Base-by-base conservation (phyloP, 208 protist species). In the Crithidia mellificae region DNA sequence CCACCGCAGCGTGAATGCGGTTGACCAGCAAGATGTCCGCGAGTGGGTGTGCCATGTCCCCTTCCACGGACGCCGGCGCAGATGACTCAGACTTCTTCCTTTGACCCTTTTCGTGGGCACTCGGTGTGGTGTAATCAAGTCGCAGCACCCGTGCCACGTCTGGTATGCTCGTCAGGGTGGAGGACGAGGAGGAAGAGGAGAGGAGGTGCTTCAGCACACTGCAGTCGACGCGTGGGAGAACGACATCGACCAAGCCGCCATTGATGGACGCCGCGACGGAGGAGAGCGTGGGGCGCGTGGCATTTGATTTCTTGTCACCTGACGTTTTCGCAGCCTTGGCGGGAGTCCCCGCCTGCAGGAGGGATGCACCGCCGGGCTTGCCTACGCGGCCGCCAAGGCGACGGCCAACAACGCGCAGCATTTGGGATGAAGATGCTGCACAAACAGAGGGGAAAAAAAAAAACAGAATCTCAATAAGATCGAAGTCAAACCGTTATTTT, bases 1-100 rank as follows among this genome's bases (percentile, higher is more conserved):
- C 25, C 20, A 76, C 54, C 14, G 70, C 62, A n/a, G 62, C 70
- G 49, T 76, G 70, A 39, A 76, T 76, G 63, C 70, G 70, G 49
- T 76, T 76, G 20, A 76, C 63, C 39, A 76, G 55, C 5, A 61
- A 38, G 30, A 76, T 59, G 25, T 76, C 70, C 2, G 70, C 53
- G 30, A 76, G 70, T 6, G 59, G 59, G 36, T 76, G 63, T 30
- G 38, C 47, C 63, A 52, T 30, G 22, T 52, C 36, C 30, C 17
- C 25, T 7, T 6, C 44, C 0, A 44, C 43, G n/a, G n/a, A n/a
- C n/a, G n/a, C n/a, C n/a, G n/a, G n/a, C n/a, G n/a, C n/a, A n/a
- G n/a, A n/a, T n/a, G n/a, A n/a, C 29, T 39, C 41, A 3, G 43
- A 14, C 1, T n/a, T 32, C 27, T 59, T 59, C 32, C 2, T 47